A percentile compares a stretch with the other conserved stretches of the same genome.
Evolutionary conservation across 2,329 filamentous ascomycete genomes (phyloP).

Genomic region (Pestalotiopsis fici): DNA sequence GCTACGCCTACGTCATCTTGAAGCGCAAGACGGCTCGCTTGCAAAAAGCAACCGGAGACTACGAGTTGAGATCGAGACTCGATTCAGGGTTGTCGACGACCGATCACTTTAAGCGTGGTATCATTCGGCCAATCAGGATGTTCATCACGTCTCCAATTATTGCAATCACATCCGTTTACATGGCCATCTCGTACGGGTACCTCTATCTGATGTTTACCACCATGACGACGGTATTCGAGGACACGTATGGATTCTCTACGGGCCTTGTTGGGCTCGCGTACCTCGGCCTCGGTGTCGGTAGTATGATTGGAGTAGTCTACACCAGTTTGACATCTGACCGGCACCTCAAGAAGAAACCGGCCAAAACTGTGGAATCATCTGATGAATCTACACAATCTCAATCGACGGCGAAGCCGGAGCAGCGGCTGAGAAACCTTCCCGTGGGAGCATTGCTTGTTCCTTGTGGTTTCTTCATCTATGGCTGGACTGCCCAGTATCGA

Average conservation of each 20-base stretch:
- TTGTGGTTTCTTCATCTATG: conserved; percentile 46
- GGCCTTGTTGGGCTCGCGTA: conserved; percentile 37
- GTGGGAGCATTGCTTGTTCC: conserved; percentile 41
- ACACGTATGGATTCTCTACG: conserved; percentile 35
- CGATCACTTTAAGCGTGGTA: conserved; percentile 35
- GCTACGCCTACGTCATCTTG: conserved; percentile 35
- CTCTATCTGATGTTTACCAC: conserved; percentile 42
- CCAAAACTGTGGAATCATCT: too few relatives aligned
- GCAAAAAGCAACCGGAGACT: conserved; percentile 33
- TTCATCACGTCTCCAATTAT: conserved; percentile 34
- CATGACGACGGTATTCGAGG: conserved; percentile 37
- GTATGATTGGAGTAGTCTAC: conserved; percentile 49
- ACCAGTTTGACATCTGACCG: conserved; percentile 58
- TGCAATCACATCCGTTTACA: conserved; percentile 31
- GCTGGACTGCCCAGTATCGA: conserved; percentile 40
- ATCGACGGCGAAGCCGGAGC: neutral
- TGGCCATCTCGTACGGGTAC: conserved; percentile 30
- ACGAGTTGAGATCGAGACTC: conserved; percentile 23
- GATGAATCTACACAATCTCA: too few relatives aligned
- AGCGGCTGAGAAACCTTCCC: neutral
- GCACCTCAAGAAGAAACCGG: conserved; percentile 57
- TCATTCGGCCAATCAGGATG: conserved; percentile 57
- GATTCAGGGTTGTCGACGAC: conserved; percentile 29
- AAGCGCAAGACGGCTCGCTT: conserved; percentile 30
- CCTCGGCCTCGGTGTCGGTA: conserved; percentile 38